Conservation (phyloP, 2,329 filamentous ascomycete genomes). For the Ophiosphaerella narmari region DNA sequence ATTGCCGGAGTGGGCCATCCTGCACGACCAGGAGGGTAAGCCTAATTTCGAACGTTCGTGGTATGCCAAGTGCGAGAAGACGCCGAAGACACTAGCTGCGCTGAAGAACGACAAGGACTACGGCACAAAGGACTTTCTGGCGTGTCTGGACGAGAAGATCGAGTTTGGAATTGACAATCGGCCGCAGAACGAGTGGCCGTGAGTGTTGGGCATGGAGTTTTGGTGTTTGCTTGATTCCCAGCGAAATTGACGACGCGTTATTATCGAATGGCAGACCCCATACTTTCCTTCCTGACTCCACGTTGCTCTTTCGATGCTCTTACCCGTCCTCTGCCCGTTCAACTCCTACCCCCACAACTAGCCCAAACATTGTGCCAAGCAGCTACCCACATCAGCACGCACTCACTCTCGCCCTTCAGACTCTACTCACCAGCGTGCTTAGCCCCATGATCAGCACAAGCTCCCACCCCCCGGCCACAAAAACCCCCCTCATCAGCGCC, state of each 20-base stretch:
- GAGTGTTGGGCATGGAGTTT: neutral
- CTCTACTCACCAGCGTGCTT: slow-evolving; percentile 54
- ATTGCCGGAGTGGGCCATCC: slow-evolving; percentile 39
- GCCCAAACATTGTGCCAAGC: slow-evolving; percentile 20
- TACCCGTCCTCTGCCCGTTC: slow-evolving; percentile 8
- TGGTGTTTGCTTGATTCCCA: no score
- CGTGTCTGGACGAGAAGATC: slow-evolving; percentile 25
- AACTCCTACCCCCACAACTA: slow-evolving; percentile 22
- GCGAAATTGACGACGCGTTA: no score
- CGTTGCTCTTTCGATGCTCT: no score
- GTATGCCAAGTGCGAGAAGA: slow-evolving; percentile 34
- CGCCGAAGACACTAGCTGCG: slow-evolving; percentile 11
- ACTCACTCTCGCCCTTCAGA: neutral
- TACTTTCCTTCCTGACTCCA: no score
- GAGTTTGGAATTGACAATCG: slow-evolving; percentile 28
- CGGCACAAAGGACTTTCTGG: slow-evolving; percentile 29
- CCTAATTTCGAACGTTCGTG: slow-evolving; percentile 38
- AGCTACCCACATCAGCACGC: slow-evolving; percentile 14
- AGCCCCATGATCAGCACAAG: slow-evolving; percentile 55
- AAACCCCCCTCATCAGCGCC: slow-evolving; percentile 62
- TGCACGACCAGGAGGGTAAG: slow-evolving; percentile 18
- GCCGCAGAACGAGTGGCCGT: slow-evolving; percentile 16
- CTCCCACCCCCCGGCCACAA: slow-evolving; percentile 64
- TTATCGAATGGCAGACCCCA: no score
- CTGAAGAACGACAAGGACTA: slow-evolving; percentile 15